phyloP scores from a whole-genome alignment of 2,329 filamentous ascomycete species.

The Furcasterigmium furcatum region DNA sequence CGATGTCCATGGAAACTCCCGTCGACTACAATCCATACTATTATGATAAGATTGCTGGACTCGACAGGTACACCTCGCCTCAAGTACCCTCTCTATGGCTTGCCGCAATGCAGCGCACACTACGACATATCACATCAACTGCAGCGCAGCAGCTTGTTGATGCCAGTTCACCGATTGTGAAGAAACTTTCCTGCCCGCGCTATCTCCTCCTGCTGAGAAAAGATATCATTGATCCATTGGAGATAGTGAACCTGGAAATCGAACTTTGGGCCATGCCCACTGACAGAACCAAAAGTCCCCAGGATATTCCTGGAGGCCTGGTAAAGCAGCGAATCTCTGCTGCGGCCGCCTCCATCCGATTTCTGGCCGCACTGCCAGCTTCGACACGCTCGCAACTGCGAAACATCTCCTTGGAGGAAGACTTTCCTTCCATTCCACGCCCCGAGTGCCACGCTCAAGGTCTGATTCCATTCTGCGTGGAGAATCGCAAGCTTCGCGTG shows the following conservation, averaged over 20 bases:
- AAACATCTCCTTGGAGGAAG: neutral
- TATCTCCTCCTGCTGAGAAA: too few species aligned
- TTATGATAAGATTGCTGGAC: too few species aligned
- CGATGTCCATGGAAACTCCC: too few species aligned
- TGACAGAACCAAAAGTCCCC: neutral
- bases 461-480: conserved; percentile 3
- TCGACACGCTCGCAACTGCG: neutral
- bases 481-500: neutral
- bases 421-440: neutral
- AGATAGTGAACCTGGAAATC: neutral
- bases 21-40: too few species aligned
- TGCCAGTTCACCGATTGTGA: neutral
- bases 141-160: neutral
- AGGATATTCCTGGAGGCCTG: neutral
- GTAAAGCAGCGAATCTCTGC: neutral
- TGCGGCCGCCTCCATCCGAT: neutral
- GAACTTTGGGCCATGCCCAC: neutral
- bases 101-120: neutral
- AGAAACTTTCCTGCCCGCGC: neutral
- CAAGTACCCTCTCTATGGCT: neutral
- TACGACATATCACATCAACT: neutral
- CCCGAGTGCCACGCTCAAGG: conserved; percentile 2
- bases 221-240: too few species aligned
- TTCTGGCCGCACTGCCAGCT: neutral
- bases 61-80: neutral